Evolutionary conservation across 1,284 basidiomycete genomes (phyloP).

Genomic region (Phellopilus nigrolimitatus): DNA sequence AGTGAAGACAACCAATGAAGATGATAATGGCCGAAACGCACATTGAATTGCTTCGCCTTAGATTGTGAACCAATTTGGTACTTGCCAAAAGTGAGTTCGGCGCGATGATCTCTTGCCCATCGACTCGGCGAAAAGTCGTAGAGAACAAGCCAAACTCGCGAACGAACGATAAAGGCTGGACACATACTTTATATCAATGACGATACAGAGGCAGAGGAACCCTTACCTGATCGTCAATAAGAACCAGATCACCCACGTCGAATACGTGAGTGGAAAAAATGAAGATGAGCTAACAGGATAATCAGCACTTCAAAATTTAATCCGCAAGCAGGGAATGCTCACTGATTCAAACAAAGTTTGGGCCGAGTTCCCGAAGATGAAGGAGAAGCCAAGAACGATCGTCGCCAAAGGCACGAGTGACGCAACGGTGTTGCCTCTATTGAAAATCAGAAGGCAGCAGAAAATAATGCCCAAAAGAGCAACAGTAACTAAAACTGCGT

Average conservation of each 20-base stretch:
- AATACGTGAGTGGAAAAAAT: conserved; percentile 81
- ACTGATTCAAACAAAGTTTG: conserved; percentile 79
- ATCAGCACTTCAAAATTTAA: conserved; percentile 8
- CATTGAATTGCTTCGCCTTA: conserved; percentile 73
- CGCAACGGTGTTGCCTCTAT: conserved; percentile 60
- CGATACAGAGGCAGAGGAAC: background rate
- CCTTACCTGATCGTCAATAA: conserved; percentile 67
- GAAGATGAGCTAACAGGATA: conserved; percentile 56
- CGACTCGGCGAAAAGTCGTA: conserved; percentile 74
- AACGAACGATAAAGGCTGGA: conserved; percentile 52
- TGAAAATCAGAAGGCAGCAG: conserved; percentile 77
- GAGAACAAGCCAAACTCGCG: conserved; percentile 80
- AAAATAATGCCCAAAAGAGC: conserved; percentile 64
- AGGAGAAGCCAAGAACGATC: conserved; percentile 75
- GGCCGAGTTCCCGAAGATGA: conserved; percentile 80
- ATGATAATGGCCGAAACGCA: conserved; percentile 30
- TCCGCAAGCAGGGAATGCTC: conserved; percentile 24
- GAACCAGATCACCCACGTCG: conserved; percentile 73
- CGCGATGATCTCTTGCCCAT: conserved; percentile 76
- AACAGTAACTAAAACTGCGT: conserved; percentile 63
- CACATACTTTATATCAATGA: conserved; percentile 8
- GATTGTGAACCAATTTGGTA: conserved; percentile 73
- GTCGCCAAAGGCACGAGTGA: conserved; percentile 81
- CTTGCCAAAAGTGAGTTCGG: conserved; percentile 75
- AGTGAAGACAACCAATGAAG: conserved; percentile 21